Evolutionary conservation across 2,329 filamentous ascomycete genomes (phyloP).

Genomic region (Penicillium sp.): DNA sequence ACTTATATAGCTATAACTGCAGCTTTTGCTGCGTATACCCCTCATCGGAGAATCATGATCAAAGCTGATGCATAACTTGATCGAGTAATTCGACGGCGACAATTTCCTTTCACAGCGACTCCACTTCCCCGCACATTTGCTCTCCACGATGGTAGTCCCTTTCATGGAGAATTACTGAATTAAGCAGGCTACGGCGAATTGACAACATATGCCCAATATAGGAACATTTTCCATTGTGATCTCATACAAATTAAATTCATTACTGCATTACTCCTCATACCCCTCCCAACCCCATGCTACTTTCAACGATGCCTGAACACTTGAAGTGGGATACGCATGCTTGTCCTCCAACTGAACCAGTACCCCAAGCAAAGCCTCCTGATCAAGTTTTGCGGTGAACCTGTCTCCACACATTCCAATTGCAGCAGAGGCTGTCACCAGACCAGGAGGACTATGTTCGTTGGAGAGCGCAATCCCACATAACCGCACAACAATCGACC

Average conservation of each 20-base stretch:
- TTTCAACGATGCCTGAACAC: slow-evolving; percentile 7
- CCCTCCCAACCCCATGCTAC: slow-evolving; percentile 17
- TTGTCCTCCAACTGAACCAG: slow-evolving; percentile 18
- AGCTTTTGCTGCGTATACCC: not conserved
- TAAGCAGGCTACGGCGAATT: no score
- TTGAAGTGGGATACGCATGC: slow-evolving; percentile 18
- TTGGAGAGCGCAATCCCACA: slow-evolving; percentile 63
- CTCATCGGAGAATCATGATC: not conserved
- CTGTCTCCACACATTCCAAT: slow-evolving; percentile 37
- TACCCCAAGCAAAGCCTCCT: slow-evolving; percentile 29
- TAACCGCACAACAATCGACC: slow-evolving; percentile 51
- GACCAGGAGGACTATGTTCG: slow-evolving; percentile 54
- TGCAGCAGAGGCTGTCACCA: slow-evolving; percentile 45
- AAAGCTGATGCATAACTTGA: not conserved
- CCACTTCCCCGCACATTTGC: not conserved
- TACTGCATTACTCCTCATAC: slow-evolving; percentile 3
- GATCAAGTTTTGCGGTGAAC: slow-evolving; percentile 29
- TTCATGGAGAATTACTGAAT: no score
- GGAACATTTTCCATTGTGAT: no score
- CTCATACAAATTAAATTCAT: not conserved
- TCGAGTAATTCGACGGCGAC: slow-evolving; percentile 7
- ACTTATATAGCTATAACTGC: not conserved
- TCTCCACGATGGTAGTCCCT: no score
- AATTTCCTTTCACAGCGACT: not conserved
- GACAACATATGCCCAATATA: no score